phyloP scores from a whole-genome alignment of 805 yeast genomes.

The Candida succiphila region DNA sequence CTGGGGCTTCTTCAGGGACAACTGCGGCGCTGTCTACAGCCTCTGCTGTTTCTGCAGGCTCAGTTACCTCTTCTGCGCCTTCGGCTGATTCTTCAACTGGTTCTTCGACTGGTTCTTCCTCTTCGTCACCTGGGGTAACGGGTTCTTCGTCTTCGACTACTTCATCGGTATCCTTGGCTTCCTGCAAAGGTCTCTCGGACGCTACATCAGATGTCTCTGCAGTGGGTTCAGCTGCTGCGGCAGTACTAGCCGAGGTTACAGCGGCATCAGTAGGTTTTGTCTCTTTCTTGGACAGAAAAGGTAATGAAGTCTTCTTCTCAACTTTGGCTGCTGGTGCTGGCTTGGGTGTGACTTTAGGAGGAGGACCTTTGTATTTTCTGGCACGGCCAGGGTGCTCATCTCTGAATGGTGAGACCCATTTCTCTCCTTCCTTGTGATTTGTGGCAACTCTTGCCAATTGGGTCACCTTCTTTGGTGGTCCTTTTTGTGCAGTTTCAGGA shows the following conservation, averaged over 20 bases:
- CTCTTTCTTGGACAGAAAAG: slow-evolving; percentile 4
- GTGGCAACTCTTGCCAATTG: slow-evolving; percentile 13
- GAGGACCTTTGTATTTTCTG: too few species aligned
- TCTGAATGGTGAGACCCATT: slow-evolving; percentile 22
- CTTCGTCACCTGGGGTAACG: slow-evolving; percentile 4
- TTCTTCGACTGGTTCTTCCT: slow-evolving; percentile 4
- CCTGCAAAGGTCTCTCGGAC: slow-evolving; percentile 6
- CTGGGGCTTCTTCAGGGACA: slow-evolving; percentile 1
- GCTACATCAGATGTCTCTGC: slow-evolving; percentile 8
- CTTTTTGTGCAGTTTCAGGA: slow-evolving; percentile 4
- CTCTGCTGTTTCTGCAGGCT: slow-evolving; percentile 2
- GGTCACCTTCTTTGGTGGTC: slow-evolving; percentile 6
- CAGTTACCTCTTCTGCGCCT: slow-evolving; percentile 7
- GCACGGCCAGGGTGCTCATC: too few species aligned
- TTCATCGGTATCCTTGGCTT: slow-evolving; percentile 5
- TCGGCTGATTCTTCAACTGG: slow-evolving; percentile 7
- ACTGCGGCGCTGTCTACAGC: too few species aligned
- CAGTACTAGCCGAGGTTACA: slow-evolving; percentile 3
- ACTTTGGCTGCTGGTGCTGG: too few species aligned
- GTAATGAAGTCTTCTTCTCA: slow-evolving; percentile 2
- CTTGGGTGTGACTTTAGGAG: slow-evolving; percentile 1
- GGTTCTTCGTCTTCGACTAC: slow-evolving; percentile 8
- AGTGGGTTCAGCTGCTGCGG: slow-evolving; percentile 4
- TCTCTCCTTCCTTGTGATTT: slow-evolving; percentile 7
- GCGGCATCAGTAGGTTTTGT: slow-evolving; percentile 4